Percentiles rank a stretch among this genome's conserved stretches.
Evolutionary conservation across 805 yeast species (phyloP).

Genomic region (Candida nitratophila): DNA sequence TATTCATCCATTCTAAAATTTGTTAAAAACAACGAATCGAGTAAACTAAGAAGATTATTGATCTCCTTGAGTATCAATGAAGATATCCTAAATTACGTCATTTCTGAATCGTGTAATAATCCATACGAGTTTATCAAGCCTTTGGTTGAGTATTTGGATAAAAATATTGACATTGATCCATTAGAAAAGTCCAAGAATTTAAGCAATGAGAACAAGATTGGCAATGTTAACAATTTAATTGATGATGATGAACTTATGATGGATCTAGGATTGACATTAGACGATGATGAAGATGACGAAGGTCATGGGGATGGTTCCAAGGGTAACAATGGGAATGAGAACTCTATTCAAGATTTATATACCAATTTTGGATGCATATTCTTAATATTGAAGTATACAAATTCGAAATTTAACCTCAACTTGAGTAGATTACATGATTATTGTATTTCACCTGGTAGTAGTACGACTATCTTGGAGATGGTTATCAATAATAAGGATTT

Average conservation of each 20-base stretch:
- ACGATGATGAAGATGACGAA: constrained; percentile 44
- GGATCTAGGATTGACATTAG: constrained; percentile 19
- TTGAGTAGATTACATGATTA: not conserved
- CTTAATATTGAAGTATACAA: constrained; percentile 30
- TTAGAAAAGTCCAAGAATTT: constrained; percentile 9
- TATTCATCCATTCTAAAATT: constrained; percentile 27
- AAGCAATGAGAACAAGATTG: not conserved
- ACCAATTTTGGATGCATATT: constrained; percentile 61
- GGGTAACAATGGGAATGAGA: too few relatives aligned
- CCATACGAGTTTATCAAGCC: constrained; percentile 38
- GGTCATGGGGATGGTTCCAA: constrained; percentile 35
- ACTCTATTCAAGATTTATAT: constrained; percentile 59
- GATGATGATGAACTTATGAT: constrained; percentile 15
- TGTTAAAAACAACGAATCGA: constrained; percentile 31
- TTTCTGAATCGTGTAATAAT: constrained; percentile 35
- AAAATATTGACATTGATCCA: constrained; percentile 22
- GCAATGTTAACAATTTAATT: not conserved
- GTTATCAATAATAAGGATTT: not conserved
- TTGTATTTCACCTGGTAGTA: not conserved
- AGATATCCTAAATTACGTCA: constrained; percentile 33
- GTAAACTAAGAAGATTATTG: constrained; percentile 43
- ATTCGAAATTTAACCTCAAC: constrained; percentile 11
- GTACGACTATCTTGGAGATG: not conserved
- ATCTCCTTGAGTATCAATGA: constrained; percentile 41
- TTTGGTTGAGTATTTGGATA: constrained; percentile 46